Evolutionary conservation across 768 basidiomycete genomes (phyloP).

Genomic region (Boletus tylopilopsis): DNA sequence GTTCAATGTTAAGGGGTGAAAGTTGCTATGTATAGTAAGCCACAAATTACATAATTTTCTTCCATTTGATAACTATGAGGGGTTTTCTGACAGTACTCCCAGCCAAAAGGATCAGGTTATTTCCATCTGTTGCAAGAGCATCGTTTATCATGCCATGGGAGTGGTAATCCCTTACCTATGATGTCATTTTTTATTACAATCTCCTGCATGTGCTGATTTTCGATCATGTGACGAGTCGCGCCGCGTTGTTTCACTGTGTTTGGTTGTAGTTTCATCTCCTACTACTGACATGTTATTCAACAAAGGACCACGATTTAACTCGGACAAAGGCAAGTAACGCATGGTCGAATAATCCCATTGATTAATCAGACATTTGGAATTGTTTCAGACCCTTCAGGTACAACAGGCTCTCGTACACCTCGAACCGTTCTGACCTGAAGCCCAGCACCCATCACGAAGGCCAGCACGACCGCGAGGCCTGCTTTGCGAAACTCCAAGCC

Average conservation of each 20-base stretch:
- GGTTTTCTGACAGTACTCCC: too few relatives aligned
- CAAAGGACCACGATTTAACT: slow-evolving; percentile 38
- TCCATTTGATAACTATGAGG: too few relatives aligned
- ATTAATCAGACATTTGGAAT: slow-evolving; percentile 1
- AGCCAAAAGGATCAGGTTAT: too few relatives aligned
- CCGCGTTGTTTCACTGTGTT: slow-evolving; percentile 21
- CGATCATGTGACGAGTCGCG: slow-evolving; percentile 20
- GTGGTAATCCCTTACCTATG: too few relatives aligned
- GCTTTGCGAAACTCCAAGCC: slow-evolving; percentile 27
- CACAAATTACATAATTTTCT: too few relatives aligned
- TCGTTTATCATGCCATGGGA: too few relatives aligned
- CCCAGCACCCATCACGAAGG: slow-evolving; percentile 33
- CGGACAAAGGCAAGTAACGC: slow-evolving; percentile 11
- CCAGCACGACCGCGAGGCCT: slow-evolving; percentile 23
- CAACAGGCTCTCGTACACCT: background rate
- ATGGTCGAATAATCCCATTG: too few relatives aligned
- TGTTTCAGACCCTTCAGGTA: slow-evolving; percentile 39
- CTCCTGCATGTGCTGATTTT: too few relatives aligned
- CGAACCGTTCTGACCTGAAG: background rate
- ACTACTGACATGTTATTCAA: slow-evolving; percentile 37
- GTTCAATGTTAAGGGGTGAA: too few relatives aligned
- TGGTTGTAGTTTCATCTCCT: slow-evolving; percentile 8
- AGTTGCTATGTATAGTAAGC: too few relatives aligned
- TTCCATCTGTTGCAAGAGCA: too few relatives aligned
- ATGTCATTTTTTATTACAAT: too few relatives aligned